Evolutionary conservation across 371 early-diverging fungal species (phyloP).

Genomic region (Mortierella sp.): DNA sequence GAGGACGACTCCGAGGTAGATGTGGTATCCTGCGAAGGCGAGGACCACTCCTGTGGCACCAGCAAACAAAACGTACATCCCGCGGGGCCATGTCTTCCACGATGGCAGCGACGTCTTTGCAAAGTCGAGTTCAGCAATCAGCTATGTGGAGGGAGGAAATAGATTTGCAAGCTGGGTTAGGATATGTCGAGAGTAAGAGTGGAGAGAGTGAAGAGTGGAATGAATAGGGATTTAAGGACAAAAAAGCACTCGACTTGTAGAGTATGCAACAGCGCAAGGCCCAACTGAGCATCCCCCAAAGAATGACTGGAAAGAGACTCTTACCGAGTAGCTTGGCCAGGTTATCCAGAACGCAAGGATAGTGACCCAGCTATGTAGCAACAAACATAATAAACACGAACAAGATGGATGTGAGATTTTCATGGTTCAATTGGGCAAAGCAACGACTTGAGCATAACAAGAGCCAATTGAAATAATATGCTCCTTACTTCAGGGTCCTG

Average conservation of each 20-base stretch:
- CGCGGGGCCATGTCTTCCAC: conserved; percentile 77
- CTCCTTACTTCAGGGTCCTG: conserved; percentile 69
- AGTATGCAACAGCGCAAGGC: not conserved
- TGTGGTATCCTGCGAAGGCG: conserved; percentile 71
- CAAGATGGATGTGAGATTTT: not conserved
- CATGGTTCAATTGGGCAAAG: conserved; percentile 2
- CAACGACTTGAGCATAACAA: not conserved
- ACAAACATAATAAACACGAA: not conserved
- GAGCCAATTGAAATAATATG: not conserved
- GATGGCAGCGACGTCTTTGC: conserved; percentile 79
- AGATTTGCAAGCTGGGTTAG: not conserved
- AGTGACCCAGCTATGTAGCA: conserved; percentile 71
- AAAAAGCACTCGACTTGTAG: not conserved
- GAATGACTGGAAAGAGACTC: too few species aligned
- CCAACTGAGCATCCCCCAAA: not conserved
- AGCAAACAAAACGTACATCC: conserved; percentile 77
- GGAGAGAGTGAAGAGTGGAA: not conserved
- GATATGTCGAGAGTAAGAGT: not conserved
- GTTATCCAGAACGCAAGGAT: conserved; percentile 80
- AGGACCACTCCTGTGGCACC: conserved; percentile 68
- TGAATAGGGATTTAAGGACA: not conserved
- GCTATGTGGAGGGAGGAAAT: conserved; percentile 6
- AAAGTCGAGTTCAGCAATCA: conserved; percentile 80
- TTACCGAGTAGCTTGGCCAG: conserved; percentile 70
- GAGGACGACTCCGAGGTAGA: conserved; percentile 63